Conservation (phyloP, 495 filamentous ascomycete species). For the Penicillium diatomitis region DNA sequence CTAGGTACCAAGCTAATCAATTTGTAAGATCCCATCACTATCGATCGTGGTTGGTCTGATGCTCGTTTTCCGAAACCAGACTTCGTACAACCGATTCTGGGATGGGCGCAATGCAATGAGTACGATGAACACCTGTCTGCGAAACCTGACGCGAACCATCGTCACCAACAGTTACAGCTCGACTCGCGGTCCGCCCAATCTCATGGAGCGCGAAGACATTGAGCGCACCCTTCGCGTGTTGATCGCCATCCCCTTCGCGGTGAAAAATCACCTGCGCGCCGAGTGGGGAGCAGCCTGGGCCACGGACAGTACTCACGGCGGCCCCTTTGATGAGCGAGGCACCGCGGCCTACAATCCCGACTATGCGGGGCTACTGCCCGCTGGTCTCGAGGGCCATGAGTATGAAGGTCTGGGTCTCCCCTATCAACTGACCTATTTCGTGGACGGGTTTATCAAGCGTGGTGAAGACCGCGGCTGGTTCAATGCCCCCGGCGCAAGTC, state of each 20-base stretch:
- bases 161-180: conserved; percentile 33
- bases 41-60: conserved; percentile 75
- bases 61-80: conserved; percentile 71
- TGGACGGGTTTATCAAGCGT: conserved; percentile 60
- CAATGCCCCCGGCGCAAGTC: conserved; percentile 50
- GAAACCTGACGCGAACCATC: conserved; percentile 55
- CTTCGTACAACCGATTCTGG: conserved; percentile 67
- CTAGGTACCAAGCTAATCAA: neutral
- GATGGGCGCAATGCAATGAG: conserved; percentile 54
- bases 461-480: conserved; percentile 52
- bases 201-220: conserved; percentile 48
- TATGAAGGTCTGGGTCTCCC: conserved; percentile 55
- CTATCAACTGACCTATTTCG: conserved; percentile 56
- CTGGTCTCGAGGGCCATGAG: conserved; percentile 51
- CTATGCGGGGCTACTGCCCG: conserved; percentile 53
- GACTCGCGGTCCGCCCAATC: conserved; percentile 12
- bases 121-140: conserved; percentile 47
- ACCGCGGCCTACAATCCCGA: conserved; percentile 43
- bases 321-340: conserved; percentile 36
- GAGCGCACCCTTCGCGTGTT: conserved; percentile 51
- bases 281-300: conserved; percentile 56
- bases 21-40: conserved; percentile 53
- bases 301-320: conserved; percentile 25
- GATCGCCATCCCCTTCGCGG: conserved; percentile 63
- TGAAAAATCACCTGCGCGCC: conserved; percentile 66